Base-by-base conservation (phyloP, 306 rosid species). In the Cucurbita pepo region DNA sequence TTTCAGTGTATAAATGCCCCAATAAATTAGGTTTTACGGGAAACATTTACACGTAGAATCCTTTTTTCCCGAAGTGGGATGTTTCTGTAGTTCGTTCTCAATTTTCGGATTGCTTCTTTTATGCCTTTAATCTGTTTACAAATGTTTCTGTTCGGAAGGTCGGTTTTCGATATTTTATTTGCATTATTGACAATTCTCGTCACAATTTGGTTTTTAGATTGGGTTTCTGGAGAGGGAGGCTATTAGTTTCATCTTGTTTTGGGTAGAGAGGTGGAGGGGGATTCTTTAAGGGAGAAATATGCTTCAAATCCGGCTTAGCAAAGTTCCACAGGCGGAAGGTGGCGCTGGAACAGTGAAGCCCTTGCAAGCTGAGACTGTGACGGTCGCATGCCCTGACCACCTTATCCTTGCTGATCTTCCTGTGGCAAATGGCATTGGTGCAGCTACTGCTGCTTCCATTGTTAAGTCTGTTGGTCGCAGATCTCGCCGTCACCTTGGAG, bases 301-400 rank as follows among this genome's bases (percentile, higher is more conserved):
- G 99, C 97, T 95, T 81, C 99, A 91, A 85, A 95, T 95, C 77
- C 96, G 97, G 69, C 97, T 95, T 75, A 89, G 89, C 64, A 89
- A 80, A 83, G 64, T 77, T 75, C 84, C 96, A 10, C 76, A 86
- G 6, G 67, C 89, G 8, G 97, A 91, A 72, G 85, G 88, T 40
- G 87, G 88, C 36, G 79, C 83, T 15, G 85, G 84, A 55, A 89
- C 88, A 71, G 80, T 41, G 18, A 95, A 89, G 80, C 80, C 79
- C 45, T 60, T 86, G 18, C 88, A 90, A 7, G 85, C 76, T 22
- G 99, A 91, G 84, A 84, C 85, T 66, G 95, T 88, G 77, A 95
- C 88, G 1, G 97, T 91, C n/a, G 97, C 97, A 1, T 95, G 99
- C 81, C 97, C 99, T 18, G 97, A 95, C 76, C 99, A 95, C 82